A percentile compares a stretch with the other conserved stretches of the same genome.
Evolutionary conservation across 305 asterid species (phyloP).

Genomic region (Fraxinus angustifolia): DNA sequence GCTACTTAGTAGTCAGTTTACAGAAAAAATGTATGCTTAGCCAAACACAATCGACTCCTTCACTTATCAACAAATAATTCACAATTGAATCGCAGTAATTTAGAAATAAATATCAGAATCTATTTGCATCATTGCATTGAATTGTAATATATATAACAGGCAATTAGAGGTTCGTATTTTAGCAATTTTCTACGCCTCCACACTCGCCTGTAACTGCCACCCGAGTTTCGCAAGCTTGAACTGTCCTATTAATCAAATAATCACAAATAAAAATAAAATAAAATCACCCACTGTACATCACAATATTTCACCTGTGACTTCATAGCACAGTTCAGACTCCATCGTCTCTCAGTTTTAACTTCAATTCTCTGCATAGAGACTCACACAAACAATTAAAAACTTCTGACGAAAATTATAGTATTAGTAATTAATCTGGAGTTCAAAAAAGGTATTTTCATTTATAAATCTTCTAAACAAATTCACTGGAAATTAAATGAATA

Average conservation of each 20-base stretch:
- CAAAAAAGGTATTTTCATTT: neutral
- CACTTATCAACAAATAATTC: neutral
- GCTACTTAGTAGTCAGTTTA: neutral
- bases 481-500: neutral
- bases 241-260: constrained; percentile 42
- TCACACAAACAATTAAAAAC: neutral
- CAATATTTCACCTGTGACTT: constrained; percentile 45
- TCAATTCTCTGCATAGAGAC: constrained; percentile 44
- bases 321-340: constrained; percentile 32
- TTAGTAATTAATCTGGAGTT: neutral
- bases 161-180: neutral
- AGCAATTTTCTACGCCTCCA: constrained; percentile 95
- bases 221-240: constrained; percentile 41
- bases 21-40: neutral
- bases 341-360: constrained; percentile 34
- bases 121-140: neutral
- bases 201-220: constrained; percentile 51
- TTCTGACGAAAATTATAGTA: neutral
- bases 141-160: neutral
- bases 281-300: constrained; percentile 21
- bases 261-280: constrained; percentile 6
- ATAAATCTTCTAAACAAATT: neutral
- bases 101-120: neutral
- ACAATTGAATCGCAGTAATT: neutral
- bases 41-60: neutral